phyloP scores from a whole-genome alignment of 306 rosid genomes.

The Fragaria iinumae region DNA sequence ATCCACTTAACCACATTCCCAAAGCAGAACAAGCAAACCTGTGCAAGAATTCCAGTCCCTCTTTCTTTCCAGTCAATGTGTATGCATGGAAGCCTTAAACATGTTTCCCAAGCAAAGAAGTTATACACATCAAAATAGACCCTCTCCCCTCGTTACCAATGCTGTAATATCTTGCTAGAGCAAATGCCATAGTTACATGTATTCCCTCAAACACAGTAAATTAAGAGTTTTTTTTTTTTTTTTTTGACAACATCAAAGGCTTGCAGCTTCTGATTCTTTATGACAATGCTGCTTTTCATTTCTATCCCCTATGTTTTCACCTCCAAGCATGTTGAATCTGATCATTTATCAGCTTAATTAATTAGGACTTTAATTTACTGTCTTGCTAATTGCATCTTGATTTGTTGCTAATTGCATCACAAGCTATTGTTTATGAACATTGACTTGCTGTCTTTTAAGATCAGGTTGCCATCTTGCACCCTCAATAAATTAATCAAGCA shows the following conservation, averaged over 20 bases:
- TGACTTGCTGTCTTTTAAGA: not conserved
- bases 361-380: not conserved
- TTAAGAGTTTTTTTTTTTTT: not conserved
- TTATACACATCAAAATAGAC: too few species aligned
- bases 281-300: not conserved
- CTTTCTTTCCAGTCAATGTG: not conserved
- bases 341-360: not conserved
- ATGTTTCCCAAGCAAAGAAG: too few species aligned
- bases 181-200: too few species aligned
- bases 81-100: not conserved
- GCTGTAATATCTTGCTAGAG: too few species aligned
- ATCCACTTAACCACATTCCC: not conserved
- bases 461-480: not conserved
- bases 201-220: too few species aligned
- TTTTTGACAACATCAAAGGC: not conserved
- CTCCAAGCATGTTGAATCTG: not conserved
- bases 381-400: not conserved
- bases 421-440: not conserved
- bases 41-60: not conserved
- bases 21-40: not conserved
- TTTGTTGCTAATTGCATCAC: not conserved
- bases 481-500: not conserved
- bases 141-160: too few species aligned
- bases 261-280: not conserved
- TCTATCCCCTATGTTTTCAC: not conserved